These are phyloP conservation scores for Colletotrichum cuscutae DNA, from an alignment of 2,329 filamentous ascomycete genomes.

Conservation along the genomic window DNA sequence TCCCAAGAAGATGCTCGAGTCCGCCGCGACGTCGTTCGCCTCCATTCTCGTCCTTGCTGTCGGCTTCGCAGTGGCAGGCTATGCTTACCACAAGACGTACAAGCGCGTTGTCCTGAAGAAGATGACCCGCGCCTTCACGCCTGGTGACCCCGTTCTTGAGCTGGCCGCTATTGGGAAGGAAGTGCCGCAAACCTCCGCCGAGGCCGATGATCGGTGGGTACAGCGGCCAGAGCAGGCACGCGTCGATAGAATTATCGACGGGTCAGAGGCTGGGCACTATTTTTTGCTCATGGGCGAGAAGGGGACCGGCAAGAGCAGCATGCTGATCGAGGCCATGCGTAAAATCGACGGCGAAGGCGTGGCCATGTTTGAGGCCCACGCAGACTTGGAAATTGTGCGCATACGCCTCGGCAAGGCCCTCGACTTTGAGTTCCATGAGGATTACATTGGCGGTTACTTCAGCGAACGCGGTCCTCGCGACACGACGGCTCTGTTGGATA, in stretches of 20 bases:
- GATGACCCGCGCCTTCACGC: constrained; percentile 90
- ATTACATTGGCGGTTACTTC: constrained; percentile 97
- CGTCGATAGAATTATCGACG: constrained; percentile 86
- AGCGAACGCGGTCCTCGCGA: constrained; percentile 93
- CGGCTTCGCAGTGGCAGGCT: constrained; percentile 74
- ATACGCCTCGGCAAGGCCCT: constrained; percentile 92
- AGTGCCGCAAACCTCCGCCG: constrained; percentile 55
- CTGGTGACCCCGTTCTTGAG: constrained; percentile 89
- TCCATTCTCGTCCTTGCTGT: constrained; percentile 78
- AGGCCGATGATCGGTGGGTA: constrained; percentile 78
- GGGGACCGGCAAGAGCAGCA: constrained; percentile 94
- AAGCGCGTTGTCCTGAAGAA: constrained; percentile 92
- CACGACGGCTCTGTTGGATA: constrained; percentile 90
- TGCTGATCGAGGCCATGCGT: constrained; percentile 94
- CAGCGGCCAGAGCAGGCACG: constrained; percentile 81
- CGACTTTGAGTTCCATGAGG: constrained; percentile 97
- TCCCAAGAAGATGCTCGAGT: constrained; percentile 74
- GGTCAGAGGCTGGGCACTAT: constrained; percentile 81
- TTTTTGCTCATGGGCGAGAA: constrained; percentile 94
- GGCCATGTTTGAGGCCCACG: constrained; percentile 96
- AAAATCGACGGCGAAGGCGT: constrained; percentile 90
- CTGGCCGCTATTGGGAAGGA: constrained; percentile 75
- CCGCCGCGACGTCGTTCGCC: constrained; percentile 79
- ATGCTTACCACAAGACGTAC: constrained; percentile 84
- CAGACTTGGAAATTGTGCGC: constrained; percentile 94